phyloP scores from a whole-genome alignment of 495 filamentous ascomycete species.

The Rusavskia elegans region DNA sequence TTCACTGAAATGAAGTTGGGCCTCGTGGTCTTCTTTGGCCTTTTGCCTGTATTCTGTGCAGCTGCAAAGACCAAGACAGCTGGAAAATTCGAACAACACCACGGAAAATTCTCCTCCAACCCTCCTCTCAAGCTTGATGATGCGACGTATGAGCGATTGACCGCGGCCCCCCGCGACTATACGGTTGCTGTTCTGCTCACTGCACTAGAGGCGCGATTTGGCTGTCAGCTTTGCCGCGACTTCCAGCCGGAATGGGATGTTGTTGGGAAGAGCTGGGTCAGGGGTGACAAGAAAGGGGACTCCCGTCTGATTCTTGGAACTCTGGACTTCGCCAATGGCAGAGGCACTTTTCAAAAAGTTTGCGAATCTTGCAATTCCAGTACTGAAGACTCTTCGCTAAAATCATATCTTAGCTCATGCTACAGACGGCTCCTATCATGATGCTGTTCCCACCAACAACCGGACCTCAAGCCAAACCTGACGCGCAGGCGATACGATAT shows the following conservation, averaged over 20 bases:
- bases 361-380: not conserved
- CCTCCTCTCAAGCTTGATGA: constrained; percentile 59
- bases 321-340: constrained; percentile 77
- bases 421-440: constrained; percentile 89
- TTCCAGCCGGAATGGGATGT: constrained; percentile 94
- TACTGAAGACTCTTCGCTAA: constrained; percentile 4
- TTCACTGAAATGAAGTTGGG: not conserved
- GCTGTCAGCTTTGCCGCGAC: constrained; percentile 72
- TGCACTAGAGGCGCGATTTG: constrained; percentile 69
- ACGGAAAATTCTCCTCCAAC: constrained; percentile 46
- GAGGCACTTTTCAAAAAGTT: constrained; percentile 76
- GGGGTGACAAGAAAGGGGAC: constrained; percentile 56
- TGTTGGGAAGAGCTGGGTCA: constrained; percentile 72
- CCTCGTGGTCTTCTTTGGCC: constrained; percentile 27
- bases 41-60: constrained; percentile 33
- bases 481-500: constrained; percentile 55
- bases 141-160: constrained; percentile 55
- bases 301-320: constrained; percentile 68
- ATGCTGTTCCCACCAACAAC: constrained; percentile 75
- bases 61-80: constrained; percentile 36
- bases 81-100: constrained; percentile 50
- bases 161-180: constrained; percentile 65
- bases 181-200: constrained; percentile 72
- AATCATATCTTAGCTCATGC: constrained; percentile 46
- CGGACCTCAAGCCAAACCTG: constrained; percentile 64